Evolutionary conservation across 805 yeast species (phyloP).

Genomic region (Wickerhamiella hasegawae): DNA sequence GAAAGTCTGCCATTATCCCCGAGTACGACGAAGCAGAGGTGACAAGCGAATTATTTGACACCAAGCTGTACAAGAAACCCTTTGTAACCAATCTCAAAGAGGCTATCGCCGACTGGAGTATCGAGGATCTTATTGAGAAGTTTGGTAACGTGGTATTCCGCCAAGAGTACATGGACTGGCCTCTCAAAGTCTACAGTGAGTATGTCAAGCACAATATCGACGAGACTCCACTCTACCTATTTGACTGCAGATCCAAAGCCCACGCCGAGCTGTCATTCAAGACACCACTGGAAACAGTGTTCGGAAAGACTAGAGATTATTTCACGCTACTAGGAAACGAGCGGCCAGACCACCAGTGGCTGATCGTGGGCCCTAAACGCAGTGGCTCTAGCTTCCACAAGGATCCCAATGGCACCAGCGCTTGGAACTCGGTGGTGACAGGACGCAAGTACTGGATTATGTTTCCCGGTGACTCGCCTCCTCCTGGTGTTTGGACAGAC

Average conservation of each 20-base stretch:
- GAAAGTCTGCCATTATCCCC: constrained; percentile 8
- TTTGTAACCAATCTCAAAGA: constrained; percentile 35
- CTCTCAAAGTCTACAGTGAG: constrained; percentile 39
- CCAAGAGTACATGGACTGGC: constrained; percentile 80
- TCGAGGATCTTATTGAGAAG: constrained; percentile 30
- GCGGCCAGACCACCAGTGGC: constrained; percentile 86
- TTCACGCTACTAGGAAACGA: constrained; percentile 36
- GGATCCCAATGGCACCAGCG: constrained; percentile 80
- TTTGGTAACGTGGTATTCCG: constrained; percentile 53
- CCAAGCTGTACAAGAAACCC: constrained; percentile 36
- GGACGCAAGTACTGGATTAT: constrained; percentile 79
- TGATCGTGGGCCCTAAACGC: constrained; percentile 66
- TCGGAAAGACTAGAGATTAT: constrained; percentile 34
- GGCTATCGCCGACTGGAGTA: constrained; percentile 52
- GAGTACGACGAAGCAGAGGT: constrained; percentile 26
- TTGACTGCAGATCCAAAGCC: constrained; percentile 67
- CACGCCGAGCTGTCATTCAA: constrained; percentile 41
- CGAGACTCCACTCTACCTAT: constrained; percentile 73
- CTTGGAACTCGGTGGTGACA: constrained; percentile 69
- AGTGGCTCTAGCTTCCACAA: constrained; percentile 87
- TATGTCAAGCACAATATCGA: constrained; percentile 51
- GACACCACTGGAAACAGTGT: constrained; percentile 31
- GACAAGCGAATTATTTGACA: constrained; percentile 31
- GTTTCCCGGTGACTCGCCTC: constrained; percentile 61
- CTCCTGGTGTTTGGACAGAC: constrained; percentile 77